A percentile compares a stretch with the other conserved stretches of the same genome.
These are phyloP conservation scores for Aspergillus sp. DNA, from an alignment of 2,329 filamentous ascomycete genomes.

Conservation along the genomic window DNA sequence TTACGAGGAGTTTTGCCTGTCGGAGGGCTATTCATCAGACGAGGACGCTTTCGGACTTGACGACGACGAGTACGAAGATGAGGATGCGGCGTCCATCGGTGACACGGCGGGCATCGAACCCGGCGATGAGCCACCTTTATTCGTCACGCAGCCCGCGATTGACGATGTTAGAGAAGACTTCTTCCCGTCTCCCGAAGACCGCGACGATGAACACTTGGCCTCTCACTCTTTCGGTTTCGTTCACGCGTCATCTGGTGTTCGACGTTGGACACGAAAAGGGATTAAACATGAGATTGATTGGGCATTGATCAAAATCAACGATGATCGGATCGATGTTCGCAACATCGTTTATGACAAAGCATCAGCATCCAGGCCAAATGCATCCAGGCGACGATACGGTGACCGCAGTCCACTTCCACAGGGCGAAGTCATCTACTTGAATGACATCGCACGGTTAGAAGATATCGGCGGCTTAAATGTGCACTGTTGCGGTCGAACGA, in stretches of 20 bases:
- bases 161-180: constrained; percentile 83
- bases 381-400: constrained; percentile 45
- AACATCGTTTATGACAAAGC: constrained; percentile 61
- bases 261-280: constrained; percentile 68
- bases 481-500: constrained; percentile 85
- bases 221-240: constrained; percentile 79
- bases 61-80: constrained; percentile 56
- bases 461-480: constrained; percentile 73
- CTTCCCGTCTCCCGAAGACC: constrained; percentile 74
- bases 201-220: constrained; percentile 77
- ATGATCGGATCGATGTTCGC: constrained; percentile 66
- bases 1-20: constrained; percentile 45
- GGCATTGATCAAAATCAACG: constrained; percentile 80
- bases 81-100: constrained; percentile 59
- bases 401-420: constrained; percentile 42
- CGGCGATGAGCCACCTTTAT: constrained; percentile 72
- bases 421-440: constrained; percentile 48
- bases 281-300: constrained; percentile 91
- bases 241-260: constrained; percentile 86
- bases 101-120: constrained; percentile 77
- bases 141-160: constrained; percentile 87
- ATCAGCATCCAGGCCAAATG: constrained; percentile 6
- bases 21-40: constrained; percentile 52
- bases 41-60: constrained; percentile 45
- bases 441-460: constrained; percentile 55